phyloP scores from a whole-genome alignment of 306 rosid species.

The Trichosanthes cucumerina region DNA sequence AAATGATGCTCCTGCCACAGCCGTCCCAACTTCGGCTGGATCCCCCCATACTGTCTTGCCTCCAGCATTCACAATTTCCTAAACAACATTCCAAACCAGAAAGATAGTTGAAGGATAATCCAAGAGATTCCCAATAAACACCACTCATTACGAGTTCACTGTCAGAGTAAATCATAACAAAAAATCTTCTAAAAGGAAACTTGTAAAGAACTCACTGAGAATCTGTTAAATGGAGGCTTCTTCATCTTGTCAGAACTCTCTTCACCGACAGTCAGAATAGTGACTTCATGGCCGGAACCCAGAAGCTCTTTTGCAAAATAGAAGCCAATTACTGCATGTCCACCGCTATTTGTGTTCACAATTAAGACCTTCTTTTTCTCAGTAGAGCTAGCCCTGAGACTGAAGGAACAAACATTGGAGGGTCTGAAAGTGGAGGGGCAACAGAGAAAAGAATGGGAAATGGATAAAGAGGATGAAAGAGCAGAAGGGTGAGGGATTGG shows the following conservation, averaged over 20 bases:
- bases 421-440: slow-evolving; percentile 24
- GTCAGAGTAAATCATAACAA: background rate
- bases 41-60: slow-evolving; percentile 79
- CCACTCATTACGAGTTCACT: background rate
- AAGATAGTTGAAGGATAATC: background rate
- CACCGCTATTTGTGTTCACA: slow-evolving; percentile 73
- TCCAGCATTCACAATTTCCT: slow-evolving; percentile 88
- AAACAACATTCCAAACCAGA: slow-evolving; percentile 4
- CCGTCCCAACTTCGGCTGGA: slow-evolving; percentile 57
- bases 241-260: slow-evolving; percentile 79
- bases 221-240: slow-evolving; percentile 85
- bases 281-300: slow-evolving; percentile 61
- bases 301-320: slow-evolving; percentile 84
- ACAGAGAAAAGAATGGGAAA: slow-evolving; percentile 27
- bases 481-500: slow-evolving; percentile 26
- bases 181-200: background rate
- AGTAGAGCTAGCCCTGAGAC: slow-evolving; percentile 34
- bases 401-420: slow-evolving; percentile 25
- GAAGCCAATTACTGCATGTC: slow-evolving; percentile 85
- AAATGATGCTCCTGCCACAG: slow-evolving; percentile 54
- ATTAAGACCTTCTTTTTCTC: slow-evolving; percentile 72
- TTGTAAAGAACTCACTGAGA: slow-evolving; percentile 62
- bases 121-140: background rate
- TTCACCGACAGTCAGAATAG: slow-evolving; percentile 76
- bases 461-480: slow-evolving; percentile 37